These are phyloP conservation scores for Cicer judaicum DNA, from an alignment of 306 rosid genomes.

Conservation along the genomic window DNA sequence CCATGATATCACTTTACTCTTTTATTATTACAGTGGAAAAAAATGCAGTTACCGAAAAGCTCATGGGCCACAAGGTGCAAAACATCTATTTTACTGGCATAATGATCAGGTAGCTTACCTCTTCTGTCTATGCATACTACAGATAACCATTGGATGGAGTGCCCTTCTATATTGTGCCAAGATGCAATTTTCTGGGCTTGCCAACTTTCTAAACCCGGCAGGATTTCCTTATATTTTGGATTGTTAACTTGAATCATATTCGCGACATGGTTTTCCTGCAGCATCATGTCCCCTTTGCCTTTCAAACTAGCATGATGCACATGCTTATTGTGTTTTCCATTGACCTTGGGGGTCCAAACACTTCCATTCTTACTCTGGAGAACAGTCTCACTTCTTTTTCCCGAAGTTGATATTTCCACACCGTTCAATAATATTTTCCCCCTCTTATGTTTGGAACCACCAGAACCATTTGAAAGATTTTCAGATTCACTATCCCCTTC, in stretches of 20 bases:
- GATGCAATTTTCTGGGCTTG: constrained; percentile 78
- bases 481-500: constrained; percentile 76
- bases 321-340: constrained; percentile 83
- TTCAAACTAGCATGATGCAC: constrained; percentile 63
- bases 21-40: constrained; percentile 9
- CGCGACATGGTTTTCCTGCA: constrained; percentile 68
- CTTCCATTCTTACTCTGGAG: constrained; percentile 61
- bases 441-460: constrained; percentile 59
- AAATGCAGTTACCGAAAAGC: constrained; percentile 14
- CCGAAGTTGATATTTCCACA: constrained; percentile 61
- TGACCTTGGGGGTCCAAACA: constrained; percentile 76
- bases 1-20: constrained; percentile 14
- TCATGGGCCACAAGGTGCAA: constrained; percentile 29
- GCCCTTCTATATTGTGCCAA: constrained; percentile 93
- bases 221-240: constrained; percentile 80
- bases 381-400: constrained; percentile 48
- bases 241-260: constrained; percentile 65
- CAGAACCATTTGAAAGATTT: constrained; percentile 56
- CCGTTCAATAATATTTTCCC: constrained; percentile 57
- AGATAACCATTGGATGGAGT: constrained; percentile 84
- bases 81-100: constrained; percentile 37
- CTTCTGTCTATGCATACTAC: constrained; percentile 86
- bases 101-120: constrained; percentile 57
- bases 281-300: constrained; percentile 65
- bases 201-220: constrained; percentile 97